Conservation (phyloP, 192 early-diverging fungal genomes). For the Umbelopsis isabellina region DNA sequence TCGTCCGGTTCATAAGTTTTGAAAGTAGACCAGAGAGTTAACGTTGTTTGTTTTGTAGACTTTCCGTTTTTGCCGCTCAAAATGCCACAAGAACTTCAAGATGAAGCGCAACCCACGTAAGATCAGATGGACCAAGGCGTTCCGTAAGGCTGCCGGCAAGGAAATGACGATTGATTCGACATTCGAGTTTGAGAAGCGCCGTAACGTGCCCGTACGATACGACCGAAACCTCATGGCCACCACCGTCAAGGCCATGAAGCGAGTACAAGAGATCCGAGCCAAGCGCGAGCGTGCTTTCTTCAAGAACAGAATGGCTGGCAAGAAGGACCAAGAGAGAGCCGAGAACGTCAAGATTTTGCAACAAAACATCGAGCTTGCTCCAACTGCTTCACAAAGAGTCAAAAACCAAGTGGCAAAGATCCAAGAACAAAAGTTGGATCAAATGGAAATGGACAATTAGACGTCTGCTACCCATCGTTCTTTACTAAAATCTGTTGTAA, state of each 20-base stretch:
- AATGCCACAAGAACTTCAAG: slow-evolving; percentile 99
- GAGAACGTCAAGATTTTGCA: slow-evolving; percentile 78
- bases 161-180: slow-evolving; percentile 99
- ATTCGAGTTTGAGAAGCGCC: slow-evolving; percentile 98
- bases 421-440: slow-evolving; percentile 44
- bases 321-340: slow-evolving; percentile 79
- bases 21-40: background rate
- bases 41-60: slow-evolving; percentile 53
- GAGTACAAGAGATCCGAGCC: slow-evolving; percentile 91
- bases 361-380: slow-evolving; percentile 88
- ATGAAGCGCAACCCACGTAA: slow-evolving; percentile 99
- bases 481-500: background rate
- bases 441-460: slow-evolving; percentile 68
- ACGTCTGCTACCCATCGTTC: slow-evolving; percentile 30
- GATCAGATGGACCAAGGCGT: slow-evolving; percentile 99
- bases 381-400: slow-evolving; percentile 57
- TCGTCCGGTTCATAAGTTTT: background rate
- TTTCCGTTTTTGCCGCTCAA: slow-evolving; percentile 96
- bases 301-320: slow-evolving; percentile 89
- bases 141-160: slow-evolving; percentile 97
- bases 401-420: slow-evolving; percentile 71
- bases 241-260: slow-evolving; percentile 98
- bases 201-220: slow-evolving; percentile 97
- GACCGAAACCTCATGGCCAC: slow-evolving; percentile 96
- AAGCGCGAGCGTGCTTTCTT: slow-evolving; percentile 93